Evolutionary conservation across 306 rosid genomes (phyloP), one percentile per base, ranked within the genome.

Genomic region (Trichosanthes truncata): DNA sequence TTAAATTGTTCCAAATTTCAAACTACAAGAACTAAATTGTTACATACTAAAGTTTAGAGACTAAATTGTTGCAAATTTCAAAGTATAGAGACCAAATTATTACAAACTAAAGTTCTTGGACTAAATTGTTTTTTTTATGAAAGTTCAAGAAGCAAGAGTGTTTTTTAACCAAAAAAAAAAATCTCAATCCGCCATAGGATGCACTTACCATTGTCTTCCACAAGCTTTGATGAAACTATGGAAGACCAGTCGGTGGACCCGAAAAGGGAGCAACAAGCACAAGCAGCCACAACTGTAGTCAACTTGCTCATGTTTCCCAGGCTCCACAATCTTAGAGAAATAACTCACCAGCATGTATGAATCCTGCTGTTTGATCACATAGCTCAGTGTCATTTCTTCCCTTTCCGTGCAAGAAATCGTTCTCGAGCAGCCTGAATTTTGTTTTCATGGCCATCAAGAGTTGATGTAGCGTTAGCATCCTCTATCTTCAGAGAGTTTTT

Each of bases 401-500:
- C 92, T 90, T 87, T 91, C 14, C 95, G 92, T 81, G 95, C 97
- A 83, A 87, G 90, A 84, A 89, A 89, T 73, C 97, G 90, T 88
- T 92, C 97, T 84, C 97, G 80, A 77, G 95, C 97, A 41, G 96
- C 97, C 83, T 82, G 90, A 84, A 95, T 86, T 84, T 87, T 93
- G 77, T 86, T 87, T 68, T 90, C 90, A 14, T 40, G 82, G 38
- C 90, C 91, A 78, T 89, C 92, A 26, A 83, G 84, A 45, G 57
- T 80, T 9, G 40, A 75, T 25, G 87, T 72, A 29, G 88, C 48
- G 63, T 65, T 80, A 21, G 79, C 86, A 17, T 49, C 84, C 46
- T 80, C 87, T 83, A 87, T 89, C 91, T 90, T 88, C 41, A 88
- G 89, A 79, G 86, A 81, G 73, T 88, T 86, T 31, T 87, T 80